Base-by-base conservation (phyloP, 805 yeast genomes). In the Saccharomycopsis sp. region DNA sequence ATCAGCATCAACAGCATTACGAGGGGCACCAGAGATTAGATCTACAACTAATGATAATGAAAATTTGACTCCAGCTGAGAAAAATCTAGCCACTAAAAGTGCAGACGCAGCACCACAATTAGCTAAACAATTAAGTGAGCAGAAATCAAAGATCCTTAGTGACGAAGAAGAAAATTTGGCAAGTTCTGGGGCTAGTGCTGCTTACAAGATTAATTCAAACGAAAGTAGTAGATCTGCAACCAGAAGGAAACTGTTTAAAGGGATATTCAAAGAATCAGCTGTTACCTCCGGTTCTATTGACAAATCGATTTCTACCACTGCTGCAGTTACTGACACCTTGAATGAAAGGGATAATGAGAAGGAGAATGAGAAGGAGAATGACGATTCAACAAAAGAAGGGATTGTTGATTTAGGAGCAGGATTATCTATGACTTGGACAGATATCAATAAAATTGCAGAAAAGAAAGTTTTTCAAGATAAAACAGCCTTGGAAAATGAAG, bases 401-500 rank as follows among this genome's bases (percentile, higher is more conserved):
- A 16, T 7, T n/a, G 47, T 39, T n/a, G 45, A 43, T 40, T 19
- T 43, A 4, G 47, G 47, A 7, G 43, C 39, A 6, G 47, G 43
- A 2, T 24, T 43, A 13, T 8, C 11, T 21, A 43, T 43, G 47
- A 17, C 20, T 4, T 43, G 47, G 47, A 29, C 13, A 16, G 34
- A 24, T 11, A 22, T 43, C 13, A 20, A 31, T 17, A 20, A 19
- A n/a, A 43, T 43, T 43, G 47, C 47, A 4, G n/a, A 43, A 26
- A 40, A 17, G 14, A 27, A 44, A 31, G 32, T 43, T 11, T 17
- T 16, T 16, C 21, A n/a, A 2, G 39, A 38, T n/a, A 33, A 33
- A 2, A 33, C 9, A 14, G 20, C 9, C 14, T 11, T 9, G 14
- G 34, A 22, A 26, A 21, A 16, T 24, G 20, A 27, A 23, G 41